phyloP scores from a whole-genome alignment of 768 basidiomycete species.

The Nidularia pulvinata region DNA sequence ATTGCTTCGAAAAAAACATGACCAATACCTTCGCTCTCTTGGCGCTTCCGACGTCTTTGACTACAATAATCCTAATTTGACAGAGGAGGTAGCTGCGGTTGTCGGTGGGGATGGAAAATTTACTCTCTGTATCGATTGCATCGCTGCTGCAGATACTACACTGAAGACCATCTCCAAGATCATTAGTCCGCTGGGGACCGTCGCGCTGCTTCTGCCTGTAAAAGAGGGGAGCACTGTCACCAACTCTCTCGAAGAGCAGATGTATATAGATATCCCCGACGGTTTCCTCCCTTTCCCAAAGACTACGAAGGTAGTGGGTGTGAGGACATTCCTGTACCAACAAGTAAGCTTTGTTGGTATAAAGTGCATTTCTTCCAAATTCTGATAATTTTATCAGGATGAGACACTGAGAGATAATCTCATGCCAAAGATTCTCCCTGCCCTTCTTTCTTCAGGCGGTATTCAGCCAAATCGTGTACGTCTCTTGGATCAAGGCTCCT shows the following conservation, averaged over 20 bases:
- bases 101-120: slow-evolving; percentile 30
- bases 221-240: slow-evolving; percentile 41
- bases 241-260: slow-evolving; percentile 18
- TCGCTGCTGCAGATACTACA: slow-evolving; percentile 28
- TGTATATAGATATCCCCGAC: slow-evolving; percentile 28
- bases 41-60: slow-evolving; percentile 40
- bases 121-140: slow-evolving; percentile 32
- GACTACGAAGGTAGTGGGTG: slow-evolving; percentile 29
- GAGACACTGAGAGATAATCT: slow-evolving; percentile 36
- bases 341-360: slow-evolving; percentile 21
- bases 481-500: slow-evolving; percentile 37
- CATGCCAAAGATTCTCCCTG: slow-evolving; percentile 44
- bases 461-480: slow-evolving; percentile 40
- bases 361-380: background rate
- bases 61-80: slow-evolving; percentile 32
- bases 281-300: slow-evolving; percentile 34
- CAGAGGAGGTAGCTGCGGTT: slow-evolving; percentile 27
- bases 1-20: slow-evolving; percentile 38
- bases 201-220: slow-evolving; percentile 44
- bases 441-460: slow-evolving; percentile 30
- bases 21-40: slow-evolving; percentile 32
- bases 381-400: slow-evolving; percentile 24
- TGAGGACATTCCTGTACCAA: slow-evolving; percentile 39
- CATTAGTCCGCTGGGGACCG: slow-evolving; percentile 30
- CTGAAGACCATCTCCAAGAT: slow-evolving; percentile 32